Conservation (phyloP, 2,329 filamentous ascomycete species). For the Aureobasidium sp. region DNA sequence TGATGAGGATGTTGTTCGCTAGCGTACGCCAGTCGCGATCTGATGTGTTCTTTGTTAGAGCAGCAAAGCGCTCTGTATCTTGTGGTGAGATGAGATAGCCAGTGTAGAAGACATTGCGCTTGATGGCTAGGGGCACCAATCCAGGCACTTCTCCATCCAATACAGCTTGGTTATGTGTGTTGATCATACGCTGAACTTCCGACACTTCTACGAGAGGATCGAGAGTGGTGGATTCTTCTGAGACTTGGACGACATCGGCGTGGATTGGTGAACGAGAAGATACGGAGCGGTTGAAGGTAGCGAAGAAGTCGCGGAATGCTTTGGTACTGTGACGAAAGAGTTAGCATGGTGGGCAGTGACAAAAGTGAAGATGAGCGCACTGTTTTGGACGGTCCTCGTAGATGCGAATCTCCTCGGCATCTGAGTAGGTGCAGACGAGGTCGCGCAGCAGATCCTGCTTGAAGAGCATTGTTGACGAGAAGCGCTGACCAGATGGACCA, state of each 20-base stretch:
- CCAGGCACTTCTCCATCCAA: constrained; percentile 40
- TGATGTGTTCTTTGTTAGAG: constrained; percentile 54
- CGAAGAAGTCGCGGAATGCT: constrained; percentile 79
- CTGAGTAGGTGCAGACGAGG: constrained; percentile 76
- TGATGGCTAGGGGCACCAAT: constrained; percentile 58
- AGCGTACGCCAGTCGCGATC: constrained; percentile 64
- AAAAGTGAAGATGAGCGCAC: neutral
- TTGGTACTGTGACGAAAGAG: constrained; percentile 44
- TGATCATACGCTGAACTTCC: constrained; percentile 83
- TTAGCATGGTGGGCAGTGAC: neutral
- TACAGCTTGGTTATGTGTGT: constrained; percentile 67
- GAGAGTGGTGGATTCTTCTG: constrained; percentile 65
- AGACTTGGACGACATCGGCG: constrained; percentile 80
- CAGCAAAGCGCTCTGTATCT: constrained; percentile 65
- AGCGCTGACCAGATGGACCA: constrained; percentile 71
- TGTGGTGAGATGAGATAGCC: constrained; percentile 73
- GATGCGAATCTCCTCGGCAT: constrained; percentile 70
- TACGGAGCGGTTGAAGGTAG: constrained; percentile 59
- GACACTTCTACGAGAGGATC: constrained; percentile 73
- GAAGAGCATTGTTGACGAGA: constrained; percentile 80
- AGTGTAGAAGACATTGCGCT: constrained; percentile 70
- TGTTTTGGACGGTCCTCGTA: constrained; percentile 60
- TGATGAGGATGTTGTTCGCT: constrained; percentile 87
- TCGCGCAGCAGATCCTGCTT: constrained; percentile 79
- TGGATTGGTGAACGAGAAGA: constrained; percentile 55